These are phyloP conservation scores for Nakazawaea holstii DNA, from an alignment of 805 yeast genomes.

Conservation along the genomic window DNA sequence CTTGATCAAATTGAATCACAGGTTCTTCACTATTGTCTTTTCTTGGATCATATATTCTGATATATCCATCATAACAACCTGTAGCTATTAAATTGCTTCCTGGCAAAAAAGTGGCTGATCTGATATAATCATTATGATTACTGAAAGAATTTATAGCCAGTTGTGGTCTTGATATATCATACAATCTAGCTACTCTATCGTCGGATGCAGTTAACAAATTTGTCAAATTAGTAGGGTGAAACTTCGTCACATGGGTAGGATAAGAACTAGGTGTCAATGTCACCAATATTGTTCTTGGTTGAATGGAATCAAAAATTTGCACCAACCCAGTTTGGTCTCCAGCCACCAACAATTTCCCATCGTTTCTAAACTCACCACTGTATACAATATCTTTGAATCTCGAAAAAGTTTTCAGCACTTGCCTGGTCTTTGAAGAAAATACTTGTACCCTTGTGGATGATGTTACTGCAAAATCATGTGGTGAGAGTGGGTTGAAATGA, in stretches of 20 bases:
- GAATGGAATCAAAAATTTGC: slow-evolving; percentile 80
- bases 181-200: slow-evolving; percentile 79
- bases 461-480: slow-evolving; percentile 91
- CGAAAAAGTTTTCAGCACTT: slow-evolving; percentile 78
- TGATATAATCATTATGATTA: slow-evolving; percentile 82
- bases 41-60: slow-evolving; percentile 83
- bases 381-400: slow-evolving; percentile 90
- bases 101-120: slow-evolving; percentile 77
- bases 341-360: slow-evolving; percentile 87
- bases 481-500: slow-evolving; percentile 77
- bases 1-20: slow-evolving; percentile 63
- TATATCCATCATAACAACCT: slow-evolving; percentile 89
- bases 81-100: slow-evolving; percentile 75
- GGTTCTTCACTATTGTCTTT: slow-evolving; percentile 35
- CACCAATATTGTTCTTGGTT: slow-evolving; percentile 73
- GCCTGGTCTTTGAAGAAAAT: slow-evolving; percentile 90
- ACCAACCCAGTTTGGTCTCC: slow-evolving; percentile 95
- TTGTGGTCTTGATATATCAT: slow-evolving; percentile 76
- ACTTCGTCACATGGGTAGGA: slow-evolving; percentile 91
- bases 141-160: slow-evolving; percentile 68
- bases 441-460: slow-evolving; percentile 89
- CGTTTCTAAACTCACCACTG: slow-evolving; percentile 85
- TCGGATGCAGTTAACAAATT: slow-evolving; percentile 85
- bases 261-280: slow-evolving; percentile 78
- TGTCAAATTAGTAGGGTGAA: slow-evolving; percentile 73